Evolutionary conservation across 257 asterid species (phyloP).

Genomic region (Capsicum chinense): DNA sequence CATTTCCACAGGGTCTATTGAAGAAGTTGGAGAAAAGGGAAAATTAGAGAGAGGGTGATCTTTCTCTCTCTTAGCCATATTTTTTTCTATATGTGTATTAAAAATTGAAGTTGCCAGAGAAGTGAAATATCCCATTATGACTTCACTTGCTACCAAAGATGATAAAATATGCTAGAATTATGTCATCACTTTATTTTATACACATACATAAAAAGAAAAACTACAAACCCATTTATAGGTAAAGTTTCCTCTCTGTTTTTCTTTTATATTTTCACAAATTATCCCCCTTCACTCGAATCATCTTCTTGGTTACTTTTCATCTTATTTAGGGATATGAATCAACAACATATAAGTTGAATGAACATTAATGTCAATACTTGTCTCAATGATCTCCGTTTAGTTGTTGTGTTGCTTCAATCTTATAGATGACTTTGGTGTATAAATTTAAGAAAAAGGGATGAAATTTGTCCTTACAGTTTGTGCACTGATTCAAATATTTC

Average conservation of each 20-base stretch:
- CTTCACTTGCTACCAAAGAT: constrained; percentile 66
- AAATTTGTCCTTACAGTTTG: not conserved
- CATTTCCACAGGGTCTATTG: too few species aligned
- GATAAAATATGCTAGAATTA: constrained; percentile 46
- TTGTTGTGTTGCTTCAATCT: not conserved
- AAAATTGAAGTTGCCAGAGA: too few species aligned
- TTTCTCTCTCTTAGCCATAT: too few species aligned
- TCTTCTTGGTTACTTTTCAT: not conserved
- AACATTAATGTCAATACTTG: not conserved
- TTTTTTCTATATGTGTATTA: too few species aligned
- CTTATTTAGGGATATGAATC: constrained; percentile 35
- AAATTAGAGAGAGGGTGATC: too few species aligned
- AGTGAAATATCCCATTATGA: constrained; percentile 47
- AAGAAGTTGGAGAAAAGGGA: too few species aligned
- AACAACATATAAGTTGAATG: not conserved
- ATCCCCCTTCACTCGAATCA: not conserved
- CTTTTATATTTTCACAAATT: not conserved
- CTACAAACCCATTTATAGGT: constrained; percentile 31
- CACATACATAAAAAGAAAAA: not conserved
- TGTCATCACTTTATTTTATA: constrained; percentile 9
- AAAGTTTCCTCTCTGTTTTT: constrained; percentile 25
- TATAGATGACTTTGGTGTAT: not conserved
- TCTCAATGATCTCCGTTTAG: not conserved
- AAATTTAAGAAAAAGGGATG: not conserved
- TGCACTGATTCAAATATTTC: not conserved